phyloP scores from a whole-genome alignment of 2,329 filamentous ascomycete genomes.

The Xenosphaeropsis pyriputrescens region DNA sequence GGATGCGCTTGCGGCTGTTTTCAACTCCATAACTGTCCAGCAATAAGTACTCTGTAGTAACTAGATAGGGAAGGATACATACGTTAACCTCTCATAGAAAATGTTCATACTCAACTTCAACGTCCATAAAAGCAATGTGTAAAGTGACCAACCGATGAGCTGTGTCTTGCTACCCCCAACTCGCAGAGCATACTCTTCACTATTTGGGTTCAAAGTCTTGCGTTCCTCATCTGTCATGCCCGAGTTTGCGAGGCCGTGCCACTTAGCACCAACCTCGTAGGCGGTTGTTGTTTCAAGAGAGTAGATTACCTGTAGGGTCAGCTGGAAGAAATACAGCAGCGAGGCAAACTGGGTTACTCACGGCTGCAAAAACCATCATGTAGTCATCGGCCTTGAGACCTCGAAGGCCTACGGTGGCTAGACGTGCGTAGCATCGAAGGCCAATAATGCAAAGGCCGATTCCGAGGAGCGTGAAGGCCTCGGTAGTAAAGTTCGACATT shows the following conservation, averaged over 20 bases:
- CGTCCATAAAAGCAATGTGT: slow-evolving; percentile 34
- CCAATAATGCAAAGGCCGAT: slow-evolving; percentile 32
- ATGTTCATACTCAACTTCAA: slow-evolving; percentile 38
- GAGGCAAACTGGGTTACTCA: slow-evolving; percentile 16
- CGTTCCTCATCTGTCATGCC: slow-evolving; percentile 37
- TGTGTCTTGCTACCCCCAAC: slow-evolving; percentile 37
- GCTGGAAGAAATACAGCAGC: background rate
- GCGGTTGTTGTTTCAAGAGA: slow-evolving; percentile 31
- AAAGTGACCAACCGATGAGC: slow-evolving; percentile 36
- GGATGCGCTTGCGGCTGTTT: slow-evolving; percentile 27
- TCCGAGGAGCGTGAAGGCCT: slow-evolving; percentile 33
- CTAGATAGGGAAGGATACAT: slow-evolving; percentile 6
- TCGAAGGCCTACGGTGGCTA: slow-evolving; percentile 28
- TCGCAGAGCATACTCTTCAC: slow-evolving; percentile 30
- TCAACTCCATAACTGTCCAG: slow-evolving; percentile 13
- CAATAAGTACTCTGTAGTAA: background rate
- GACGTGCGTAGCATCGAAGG: slow-evolving; percentile 32
- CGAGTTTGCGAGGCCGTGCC: slow-evolving; percentile 37
- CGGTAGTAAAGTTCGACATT: slow-evolving; percentile 20
- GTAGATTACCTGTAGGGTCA: slow-evolving; percentile 27
- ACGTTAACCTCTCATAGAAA: slow-evolving; percentile 39
- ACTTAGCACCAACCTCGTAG: slow-evolving; percentile 31
- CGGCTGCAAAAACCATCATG: slow-evolving; percentile 35
- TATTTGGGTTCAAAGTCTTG: slow-evolving; percentile 23
- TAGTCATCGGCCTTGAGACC: slow-evolving; percentile 43